These are phyloP conservation scores for Xylariaceae sp. DNA, from an alignment of 2,329 filamentous ascomycete genomes.

Conservation along the genomic window DNA sequence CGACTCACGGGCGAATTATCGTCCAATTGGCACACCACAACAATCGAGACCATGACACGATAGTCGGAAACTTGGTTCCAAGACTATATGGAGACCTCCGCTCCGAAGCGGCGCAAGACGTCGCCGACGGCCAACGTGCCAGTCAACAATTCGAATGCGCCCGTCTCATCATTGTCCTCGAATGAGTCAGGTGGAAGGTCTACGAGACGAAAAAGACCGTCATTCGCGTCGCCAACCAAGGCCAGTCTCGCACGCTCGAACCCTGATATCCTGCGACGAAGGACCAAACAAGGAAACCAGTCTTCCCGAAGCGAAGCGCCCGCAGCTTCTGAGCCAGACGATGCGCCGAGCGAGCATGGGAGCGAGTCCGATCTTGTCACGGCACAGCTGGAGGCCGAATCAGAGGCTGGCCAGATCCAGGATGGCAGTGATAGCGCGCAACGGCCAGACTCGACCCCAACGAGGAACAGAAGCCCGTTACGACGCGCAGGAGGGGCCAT, in stretches of 20 bases:
- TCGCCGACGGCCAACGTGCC: slow-evolving; percentile 48
- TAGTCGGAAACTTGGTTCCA: no score
- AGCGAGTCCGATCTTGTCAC: slow-evolving; percentile 25
- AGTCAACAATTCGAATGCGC: slow-evolving; percentile 20
- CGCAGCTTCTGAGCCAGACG: slow-evolving; percentile 17
- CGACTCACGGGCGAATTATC: no score
- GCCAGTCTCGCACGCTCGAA: slow-evolving; percentile 59
- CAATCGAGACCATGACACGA: no score
- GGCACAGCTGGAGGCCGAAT: slow-evolving; percentile 27
- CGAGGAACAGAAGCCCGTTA: slow-evolving; percentile 13
- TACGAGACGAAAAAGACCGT: slow-evolving; percentile 39
- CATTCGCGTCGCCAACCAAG: slow-evolving; percentile 64
- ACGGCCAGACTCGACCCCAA: slow-evolving; percentile 1
- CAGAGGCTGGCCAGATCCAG: slow-evolving; percentile 12
- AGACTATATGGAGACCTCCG: slow-evolving; percentile 49
- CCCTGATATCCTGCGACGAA: slow-evolving; percentile 50
- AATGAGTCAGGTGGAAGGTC: slow-evolving; percentile 13
- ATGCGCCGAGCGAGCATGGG: slow-evolving; percentile 14
- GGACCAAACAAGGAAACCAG: slow-evolving; percentile 29
- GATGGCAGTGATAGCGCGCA: background rate
- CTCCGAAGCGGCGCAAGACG: slow-evolving; percentile 60
- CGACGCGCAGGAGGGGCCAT: slow-evolving; percentile 28
- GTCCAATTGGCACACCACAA: no score
- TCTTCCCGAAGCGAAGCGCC: slow-evolving; percentile 11
- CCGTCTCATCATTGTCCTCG: slow-evolving; percentile 4